phyloP scores from a whole-genome alignment of 805 yeast genomes.

The Hanseniaspora meyeri region DNA sequence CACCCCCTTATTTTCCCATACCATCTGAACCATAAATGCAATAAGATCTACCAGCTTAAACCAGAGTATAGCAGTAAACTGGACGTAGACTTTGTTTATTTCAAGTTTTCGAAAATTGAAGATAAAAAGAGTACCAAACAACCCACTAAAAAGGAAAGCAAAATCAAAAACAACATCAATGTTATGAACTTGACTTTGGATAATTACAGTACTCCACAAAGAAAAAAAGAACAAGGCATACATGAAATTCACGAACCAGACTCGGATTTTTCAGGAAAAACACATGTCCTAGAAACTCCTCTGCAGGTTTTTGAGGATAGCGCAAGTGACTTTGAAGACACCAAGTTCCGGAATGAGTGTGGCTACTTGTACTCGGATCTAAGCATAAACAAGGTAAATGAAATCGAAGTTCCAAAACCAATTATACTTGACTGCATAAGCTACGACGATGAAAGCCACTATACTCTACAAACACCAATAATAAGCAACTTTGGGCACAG shows the following conservation, averaged over 20 bases:
- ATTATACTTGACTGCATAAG: neutral
- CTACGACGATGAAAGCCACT: neutral
- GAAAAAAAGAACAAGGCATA: neutral
- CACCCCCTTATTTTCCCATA: slow-evolving; percentile 10
- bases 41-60: slow-evolving; percentile 2
- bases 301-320: neutral
- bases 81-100: neutral
- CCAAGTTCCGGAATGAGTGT: neutral
- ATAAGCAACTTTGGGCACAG: neutral
- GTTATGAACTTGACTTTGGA: neutral
- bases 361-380: neutral
- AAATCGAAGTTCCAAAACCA: neutral
- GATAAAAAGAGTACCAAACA: neutral
- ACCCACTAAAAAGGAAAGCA: neutral
- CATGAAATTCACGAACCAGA: neutral
- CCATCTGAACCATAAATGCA: neutral
- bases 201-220: neutral
- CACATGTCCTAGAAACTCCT: neutral
- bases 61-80: neutral
- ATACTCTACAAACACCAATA: neutral
- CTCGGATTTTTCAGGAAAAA: neutral
- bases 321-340: neutral
- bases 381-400: neutral
- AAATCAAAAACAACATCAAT: neutral
- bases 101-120: neutral